Conservation (phyloP, 176 grass and related monocot genomes). For the Calamus simplicifolius region DNA sequence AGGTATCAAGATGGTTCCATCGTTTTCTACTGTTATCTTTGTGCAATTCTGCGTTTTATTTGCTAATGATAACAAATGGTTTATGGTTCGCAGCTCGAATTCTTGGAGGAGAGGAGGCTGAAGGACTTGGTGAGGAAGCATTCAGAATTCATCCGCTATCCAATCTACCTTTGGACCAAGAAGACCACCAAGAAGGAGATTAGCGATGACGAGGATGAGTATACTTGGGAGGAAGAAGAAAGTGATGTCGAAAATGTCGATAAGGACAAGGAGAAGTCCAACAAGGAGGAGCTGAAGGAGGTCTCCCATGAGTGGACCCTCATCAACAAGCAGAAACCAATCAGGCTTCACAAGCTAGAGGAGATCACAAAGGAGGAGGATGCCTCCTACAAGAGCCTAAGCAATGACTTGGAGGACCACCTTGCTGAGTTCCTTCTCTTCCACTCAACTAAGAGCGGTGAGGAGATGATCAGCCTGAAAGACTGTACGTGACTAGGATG, state of each 20-base stretch:
- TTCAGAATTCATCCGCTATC: slow-evolving; percentile 4
- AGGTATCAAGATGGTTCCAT: not conserved
- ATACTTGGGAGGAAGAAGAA: slow-evolving; percentile 1
- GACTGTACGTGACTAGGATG: slow-evolving; percentile 9
- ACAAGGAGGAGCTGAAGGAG: slow-evolving; percentile 6
- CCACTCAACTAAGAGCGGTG: slow-evolving; percentile 2
- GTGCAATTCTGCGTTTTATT: too few relatives aligned
- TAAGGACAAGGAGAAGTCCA: slow-evolving; percentile 5
- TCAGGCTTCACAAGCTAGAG: slow-evolving; percentile 3
- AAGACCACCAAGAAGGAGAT: slow-evolving; percentile 9
- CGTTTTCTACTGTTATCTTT: too few relatives aligned
- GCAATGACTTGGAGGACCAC: slow-evolving; percentile 5
- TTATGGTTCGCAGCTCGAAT: not conserved
- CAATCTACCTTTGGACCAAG: slow-evolving; percentile 7
- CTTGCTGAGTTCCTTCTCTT: slow-evolving; percentile 1
- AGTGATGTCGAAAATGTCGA: slow-evolving; percentile 1
- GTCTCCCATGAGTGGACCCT: slow-evolving; percentile 2
- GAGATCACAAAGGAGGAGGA: slow-evolving; percentile 11
- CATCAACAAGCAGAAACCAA: slow-evolving; percentile 9
- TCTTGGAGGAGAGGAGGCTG: slow-evolving; percentile 7
- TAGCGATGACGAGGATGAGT: not conserved
- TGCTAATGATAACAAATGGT: too few relatives aligned
- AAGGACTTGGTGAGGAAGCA: slow-evolving; percentile 10
- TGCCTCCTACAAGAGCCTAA: slow-evolving; percentile 8
- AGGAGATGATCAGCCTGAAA: slow-evolving; percentile 8